Conservation (phyloP, 2,329 filamentous ascomycete genomes). For the Camillea tinctor region DNA sequence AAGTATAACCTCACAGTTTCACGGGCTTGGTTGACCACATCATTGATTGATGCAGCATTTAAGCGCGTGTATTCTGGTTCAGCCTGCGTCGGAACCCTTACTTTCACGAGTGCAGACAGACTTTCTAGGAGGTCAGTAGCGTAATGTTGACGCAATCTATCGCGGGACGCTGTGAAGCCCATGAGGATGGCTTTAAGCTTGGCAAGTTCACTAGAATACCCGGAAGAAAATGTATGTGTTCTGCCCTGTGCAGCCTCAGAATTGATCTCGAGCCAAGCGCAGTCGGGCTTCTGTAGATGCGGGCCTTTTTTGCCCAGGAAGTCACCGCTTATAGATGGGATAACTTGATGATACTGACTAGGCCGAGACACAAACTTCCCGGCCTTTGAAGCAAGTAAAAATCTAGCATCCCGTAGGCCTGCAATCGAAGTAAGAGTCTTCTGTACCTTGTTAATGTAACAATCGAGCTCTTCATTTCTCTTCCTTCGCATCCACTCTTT, state of each 20-base stretch:
- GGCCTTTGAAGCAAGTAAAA: background rate
- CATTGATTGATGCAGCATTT: background rate
- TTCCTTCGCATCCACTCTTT: slow-evolving; percentile 20
- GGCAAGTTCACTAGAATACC: background rate
- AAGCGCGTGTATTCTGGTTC: background rate
- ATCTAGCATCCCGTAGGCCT: background rate
- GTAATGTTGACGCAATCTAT: slow-evolving; percentile 38
- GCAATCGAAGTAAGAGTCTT: slow-evolving; percentile 4
- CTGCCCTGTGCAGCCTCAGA: background rate
- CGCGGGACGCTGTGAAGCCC: slow-evolving; percentile 27
- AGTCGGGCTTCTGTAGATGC: background rate
- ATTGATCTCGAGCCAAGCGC: background rate
- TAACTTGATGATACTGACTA: background rate
- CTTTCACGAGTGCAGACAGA: slow-evolving; percentile 11
- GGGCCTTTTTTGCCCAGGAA: slow-evolving; percentile 11
- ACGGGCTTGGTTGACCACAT: background rate
- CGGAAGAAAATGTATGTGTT: too few relatives aligned
- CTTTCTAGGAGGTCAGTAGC: slow-evolving; percentile 25
- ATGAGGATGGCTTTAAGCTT: slow-evolving; percentile 34
- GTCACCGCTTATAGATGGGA: slow-evolving; percentile 9
- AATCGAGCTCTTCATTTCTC: slow-evolving; percentile 13
- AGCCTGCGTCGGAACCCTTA: background rate
- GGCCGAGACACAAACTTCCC: slow-evolving; percentile 3
- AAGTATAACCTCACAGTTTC: background rate
- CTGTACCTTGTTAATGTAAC: slow-evolving; percentile 13